Percentiles rank a stretch among this genome's conserved stretches.
Conservation (phyloP, 345 rosid species). For the Gynandropsis gynandra region DNA sequence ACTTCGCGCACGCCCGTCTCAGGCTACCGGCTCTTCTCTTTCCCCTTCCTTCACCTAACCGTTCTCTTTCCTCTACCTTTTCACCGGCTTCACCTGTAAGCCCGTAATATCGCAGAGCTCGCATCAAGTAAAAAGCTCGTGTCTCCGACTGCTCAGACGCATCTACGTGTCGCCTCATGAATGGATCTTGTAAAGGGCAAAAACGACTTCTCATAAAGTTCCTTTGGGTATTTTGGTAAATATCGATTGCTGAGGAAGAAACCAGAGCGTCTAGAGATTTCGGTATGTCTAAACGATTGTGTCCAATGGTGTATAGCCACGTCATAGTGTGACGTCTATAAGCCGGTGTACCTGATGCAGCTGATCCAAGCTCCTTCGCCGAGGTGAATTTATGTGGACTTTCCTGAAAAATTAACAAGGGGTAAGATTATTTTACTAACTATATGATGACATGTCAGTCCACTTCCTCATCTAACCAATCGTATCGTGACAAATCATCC, state of each 20-base stretch:
- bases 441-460: constrained; percentile 24
- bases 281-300: not conserved
- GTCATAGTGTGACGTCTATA: not conserved
- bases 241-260: not conserved
- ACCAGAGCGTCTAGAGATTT: constrained; percentile 15
- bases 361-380: constrained; percentile 24
- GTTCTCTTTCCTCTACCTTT: constrained; percentile 16
- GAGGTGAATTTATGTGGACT: constrained; percentile 53
- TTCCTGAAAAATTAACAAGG: constrained; percentile 47
- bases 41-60: constrained; percentile 27
- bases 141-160: constrained; percentile 18
- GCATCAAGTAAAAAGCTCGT: constrained; percentile 12
- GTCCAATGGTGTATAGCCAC: constrained; percentile 27
- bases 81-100: constrained; percentile 38
- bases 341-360: constrained; percentile 17
- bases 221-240: constrained; percentile 18
- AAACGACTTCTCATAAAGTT: not conserved
- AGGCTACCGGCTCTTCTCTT: constrained; percentile 37
- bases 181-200: constrained; percentile 1
- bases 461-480: constrained; percentile 23
- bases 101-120: constrained; percentile 13
- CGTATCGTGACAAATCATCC: constrained; percentile 20
- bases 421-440: constrained; percentile 17
- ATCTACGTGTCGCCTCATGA: constrained; percentile 19
- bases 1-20: constrained; percentile 25